A percentile compares a stretch with the other conserved stretches of the same genome.
phyloP scores from a whole-genome alignment of 2,329 filamentous ascomycete species.

The Dactylellina leptospora region DNA sequence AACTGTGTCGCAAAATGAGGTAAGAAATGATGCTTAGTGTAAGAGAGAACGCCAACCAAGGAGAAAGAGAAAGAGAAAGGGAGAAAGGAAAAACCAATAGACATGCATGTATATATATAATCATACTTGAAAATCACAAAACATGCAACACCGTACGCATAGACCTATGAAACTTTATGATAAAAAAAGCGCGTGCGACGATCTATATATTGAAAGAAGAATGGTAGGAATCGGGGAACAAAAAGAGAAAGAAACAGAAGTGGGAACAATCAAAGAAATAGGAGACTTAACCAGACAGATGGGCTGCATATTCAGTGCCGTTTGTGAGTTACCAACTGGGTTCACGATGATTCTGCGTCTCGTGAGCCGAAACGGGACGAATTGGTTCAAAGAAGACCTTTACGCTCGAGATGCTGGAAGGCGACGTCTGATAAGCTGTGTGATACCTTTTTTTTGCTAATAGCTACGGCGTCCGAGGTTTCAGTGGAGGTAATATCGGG shows the following conservation, averaged over 20 bases:
- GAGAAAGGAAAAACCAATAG: neutral
- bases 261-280: constrained; percentile 3
- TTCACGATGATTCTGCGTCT: no score
- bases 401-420: constrained; percentile 46
- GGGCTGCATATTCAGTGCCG: no score
- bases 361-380: no score
- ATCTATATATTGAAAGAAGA: constrained; percentile 3
- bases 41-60: constrained; percentile 9
- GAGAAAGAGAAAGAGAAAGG: neutral
- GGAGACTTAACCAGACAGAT: no score
- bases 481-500: constrained; percentile 31
- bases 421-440: constrained; percentile 34
- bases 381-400: constrained; percentile 31
- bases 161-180: no score
- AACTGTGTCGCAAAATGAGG: constrained; percentile 4
- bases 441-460: constrained; percentile 41
- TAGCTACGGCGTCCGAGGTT: constrained; percentile 28
- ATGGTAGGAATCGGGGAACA: neutral
- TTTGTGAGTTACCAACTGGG: no score
- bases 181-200: neutral
- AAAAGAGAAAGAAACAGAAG: constrained; percentile 1
- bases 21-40: neutral
- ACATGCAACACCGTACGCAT: no score
- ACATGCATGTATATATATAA: neutral
- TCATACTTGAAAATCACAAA: neutral